Conservation (phyloP, 139 green algal species). For the Chlorella ohadii region DNA sequence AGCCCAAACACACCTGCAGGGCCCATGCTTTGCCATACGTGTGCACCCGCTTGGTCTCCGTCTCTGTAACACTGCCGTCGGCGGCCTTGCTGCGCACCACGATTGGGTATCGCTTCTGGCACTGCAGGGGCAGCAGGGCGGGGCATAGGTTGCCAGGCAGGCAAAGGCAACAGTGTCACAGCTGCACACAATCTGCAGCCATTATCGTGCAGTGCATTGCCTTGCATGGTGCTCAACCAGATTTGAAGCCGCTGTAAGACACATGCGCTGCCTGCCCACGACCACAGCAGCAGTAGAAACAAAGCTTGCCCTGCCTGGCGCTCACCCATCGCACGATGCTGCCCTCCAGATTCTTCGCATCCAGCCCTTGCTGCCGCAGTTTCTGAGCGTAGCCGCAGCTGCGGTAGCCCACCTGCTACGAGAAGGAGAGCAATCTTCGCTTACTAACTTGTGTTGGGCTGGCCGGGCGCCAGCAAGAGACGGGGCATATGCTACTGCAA, state of each 20-base stretch:
- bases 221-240: too few species aligned
- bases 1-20: neutral
- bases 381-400: slow-evolving; percentile 49
- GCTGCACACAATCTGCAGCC: too few species aligned
- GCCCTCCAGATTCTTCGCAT: slow-evolving; percentile 60
- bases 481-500: too few species aligned
- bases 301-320: too few species aligned
- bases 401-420: slow-evolving; percentile 49
- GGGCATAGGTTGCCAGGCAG: too few species aligned
- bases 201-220: too few species aligned
- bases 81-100: neutral
- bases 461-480: too few species aligned
- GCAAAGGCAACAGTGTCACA: too few species aligned
- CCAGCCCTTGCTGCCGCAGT: slow-evolving; percentile 41
- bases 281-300: neutral
- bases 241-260: too few species aligned
- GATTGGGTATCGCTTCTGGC: slow-evolving; percentile 26
- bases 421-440: neutral
- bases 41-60: slow-evolving; percentile 29
- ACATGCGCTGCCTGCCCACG: too few species aligned
- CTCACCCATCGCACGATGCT: slow-evolving; percentile 62
- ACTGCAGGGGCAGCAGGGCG: too few species aligned
- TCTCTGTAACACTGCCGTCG: neutral
- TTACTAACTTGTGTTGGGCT: too few species aligned
- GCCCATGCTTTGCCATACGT: slow-evolving; percentile 16